Evolutionary conservation across 2,329 filamentous ascomycete species (phyloP).

Genomic region (Fusarium bactridioides): DNA sequence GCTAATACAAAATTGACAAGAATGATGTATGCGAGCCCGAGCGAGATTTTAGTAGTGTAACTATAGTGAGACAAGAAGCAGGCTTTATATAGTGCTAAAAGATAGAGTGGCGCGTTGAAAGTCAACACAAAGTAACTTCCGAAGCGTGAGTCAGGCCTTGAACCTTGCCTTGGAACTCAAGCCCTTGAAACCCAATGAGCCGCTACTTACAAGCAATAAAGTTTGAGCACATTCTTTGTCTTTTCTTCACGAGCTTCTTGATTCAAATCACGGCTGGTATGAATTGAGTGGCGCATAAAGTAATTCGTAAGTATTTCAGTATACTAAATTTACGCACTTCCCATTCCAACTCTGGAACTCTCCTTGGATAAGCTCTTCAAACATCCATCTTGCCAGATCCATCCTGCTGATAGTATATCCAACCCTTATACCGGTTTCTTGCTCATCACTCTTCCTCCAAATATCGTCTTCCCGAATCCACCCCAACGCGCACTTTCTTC

Average conservation of each 20-base stretch:
- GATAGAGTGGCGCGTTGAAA: background rate
- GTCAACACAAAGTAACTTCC: background rate
- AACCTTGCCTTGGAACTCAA: background rate
- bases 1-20: background rate
- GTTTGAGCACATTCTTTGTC: background rate
- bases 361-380: background rate
- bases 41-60: background rate
- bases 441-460: background rate
- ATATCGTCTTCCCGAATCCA: background rate
- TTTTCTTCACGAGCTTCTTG: background rate
- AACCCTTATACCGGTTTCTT: background rate
- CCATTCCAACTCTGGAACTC: background rate
- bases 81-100: background rate
- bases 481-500: background rate
- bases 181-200: background rate
- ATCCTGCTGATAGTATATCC: background rate
- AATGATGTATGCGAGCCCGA: background rate
- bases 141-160: background rate
- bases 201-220: background rate
- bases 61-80: too few relatives aligned
- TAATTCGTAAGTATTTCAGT: too few relatives aligned
- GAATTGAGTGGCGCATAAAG: rapidly evolving
- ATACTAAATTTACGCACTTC: background rate
- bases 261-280: background rate
- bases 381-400: background rate